Base-by-base conservation (phyloP, 495 filamentous ascomycete species). In the Ascobolus immersus region DNA sequence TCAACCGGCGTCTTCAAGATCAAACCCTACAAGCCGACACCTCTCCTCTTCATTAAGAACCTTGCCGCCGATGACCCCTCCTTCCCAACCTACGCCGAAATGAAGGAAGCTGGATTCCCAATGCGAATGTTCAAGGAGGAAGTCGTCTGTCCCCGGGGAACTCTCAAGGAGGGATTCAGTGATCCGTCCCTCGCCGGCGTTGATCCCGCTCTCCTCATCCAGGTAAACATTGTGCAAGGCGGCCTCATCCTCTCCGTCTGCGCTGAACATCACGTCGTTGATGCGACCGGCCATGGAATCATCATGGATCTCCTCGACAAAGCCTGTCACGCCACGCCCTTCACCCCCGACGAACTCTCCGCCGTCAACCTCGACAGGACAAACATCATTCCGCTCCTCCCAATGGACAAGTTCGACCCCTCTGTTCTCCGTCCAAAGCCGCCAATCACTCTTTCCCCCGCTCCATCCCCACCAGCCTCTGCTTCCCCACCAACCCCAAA, bases 81-180 rank as follows among this genome's bases (percentile, higher is more conserved):
- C 10, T 35, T 49, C 15, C 53, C 61, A 13, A 55, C 51, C 17
- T 56, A 61, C 48, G 49, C 57, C 2, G 32, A 18, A 12, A 44
- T 68, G 3, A 49, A 52, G 33, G 9, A 44, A 30, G 52, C 49
- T 36, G 41, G 49, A 0, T 66, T 60, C 27, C 61, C 64, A 4
- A 47, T 64, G n/a, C 39, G 37, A n/a, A 56, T 69, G 62, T 52
- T 70, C 3, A 53, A 68, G 34, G 62, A 62, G 38, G 43, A 33
- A 2, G 15, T 57, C 20, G 43, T 69, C 33, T 54, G 57, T 10
- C 60, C 64, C 20, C 45, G 55, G 29, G 56, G 48, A 10, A 64
- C 63, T 4, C 28, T 65, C 4, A 52, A 55, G 33, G 35, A 36
- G 9, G 34, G 40, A 15, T 38, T 41, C 5, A n/a, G n/a, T n/a